phyloP scores from a whole-genome alignment of 2,329 filamentous ascomycete genomes.

The Allantophomopsis lycopodina region DNA sequence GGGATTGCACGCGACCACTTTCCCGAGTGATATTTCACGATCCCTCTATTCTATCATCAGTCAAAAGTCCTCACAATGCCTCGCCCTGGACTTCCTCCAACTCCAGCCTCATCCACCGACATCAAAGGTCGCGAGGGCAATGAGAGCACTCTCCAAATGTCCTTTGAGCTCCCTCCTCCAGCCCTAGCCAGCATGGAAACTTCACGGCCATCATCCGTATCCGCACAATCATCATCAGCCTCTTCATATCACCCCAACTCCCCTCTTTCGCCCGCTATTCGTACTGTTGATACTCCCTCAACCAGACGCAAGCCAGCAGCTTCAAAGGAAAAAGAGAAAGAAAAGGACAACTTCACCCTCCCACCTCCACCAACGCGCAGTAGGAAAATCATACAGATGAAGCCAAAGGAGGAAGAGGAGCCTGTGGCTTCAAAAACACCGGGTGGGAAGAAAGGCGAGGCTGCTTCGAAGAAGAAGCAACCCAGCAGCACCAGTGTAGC shows the following conservation, averaged over 20 bases:
- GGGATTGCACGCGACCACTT: conserved; percentile 1
- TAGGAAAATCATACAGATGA: conserved; percentile 98
- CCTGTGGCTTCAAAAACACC: conserved; percentile 4
- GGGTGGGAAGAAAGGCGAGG: conserved; percentile 8
- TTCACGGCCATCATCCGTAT: conserved; percentile 30
- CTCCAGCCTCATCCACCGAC: conserved; percentile 68
- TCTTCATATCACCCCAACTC: conserved; percentile 33
- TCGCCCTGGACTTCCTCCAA: conserved; percentile 53
- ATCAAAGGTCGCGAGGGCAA: conserved; percentile 59
- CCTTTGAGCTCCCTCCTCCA: conserved; percentile 66
- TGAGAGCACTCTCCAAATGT: conserved; percentile 48
- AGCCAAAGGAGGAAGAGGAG: conserved; percentile 35
- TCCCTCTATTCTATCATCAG: no score
- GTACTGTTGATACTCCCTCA: conserved; percentile 25
- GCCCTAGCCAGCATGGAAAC: conserved; percentile 40
- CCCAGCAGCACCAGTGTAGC: conserved; percentile 65
- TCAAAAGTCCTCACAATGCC: conserved; percentile 36
- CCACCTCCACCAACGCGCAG: conserved; percentile 86
- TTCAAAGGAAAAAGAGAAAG: conserved; percentile 3
- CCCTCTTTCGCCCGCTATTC: conserved; percentile 24
- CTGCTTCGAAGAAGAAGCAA: conserved; percentile 57
- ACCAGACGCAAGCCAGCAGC: conserved; percentile 31
- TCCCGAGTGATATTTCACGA: not conserved
- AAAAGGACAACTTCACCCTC: conserved; percentile 58
- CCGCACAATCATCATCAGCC: conserved; percentile 27